Percentiles rank a stretch among this genome's conserved stretches.
These are phyloP conservation scores for Fusarium nematophilum DNA, from an alignment of 2,329 filamentous ascomycete genomes.

Conservation along the genomic window DNA sequence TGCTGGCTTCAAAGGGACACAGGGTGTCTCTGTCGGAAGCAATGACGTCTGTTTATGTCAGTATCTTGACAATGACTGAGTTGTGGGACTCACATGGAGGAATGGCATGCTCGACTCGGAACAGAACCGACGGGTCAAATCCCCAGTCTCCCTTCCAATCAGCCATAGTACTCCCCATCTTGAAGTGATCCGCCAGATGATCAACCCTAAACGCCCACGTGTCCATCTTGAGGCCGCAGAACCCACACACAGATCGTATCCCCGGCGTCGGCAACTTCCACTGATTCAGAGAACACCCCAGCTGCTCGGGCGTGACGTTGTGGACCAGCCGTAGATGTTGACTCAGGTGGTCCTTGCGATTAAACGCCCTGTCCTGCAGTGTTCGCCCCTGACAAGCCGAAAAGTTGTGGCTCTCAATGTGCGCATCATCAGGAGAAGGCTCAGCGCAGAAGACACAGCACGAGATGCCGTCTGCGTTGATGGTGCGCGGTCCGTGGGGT, in stretches of 20 bases:
- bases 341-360: constrained; percentile 54
- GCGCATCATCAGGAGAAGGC: constrained; percentile 42
- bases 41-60: no score
- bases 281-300: not conserved
- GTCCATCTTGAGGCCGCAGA: constrained; percentile 50
- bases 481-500: constrained; percentile 46
- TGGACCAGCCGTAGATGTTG: constrained; percentile 54
- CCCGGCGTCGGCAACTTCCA: constrained; percentile 10
- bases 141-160: constrained; percentile 56
- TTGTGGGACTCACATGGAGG: constrained; percentile 43
- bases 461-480: constrained; percentile 52
- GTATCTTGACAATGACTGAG: not conserved
- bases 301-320: constrained; percentile 17
- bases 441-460: constrained; percentile 53
- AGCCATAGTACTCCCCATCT: constrained; percentile 51
- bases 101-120: constrained; percentile 52
- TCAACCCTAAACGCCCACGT: constrained; percentile 50
- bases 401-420: constrained; percentile 49
- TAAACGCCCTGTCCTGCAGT: constrained; percentile 54
- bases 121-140: constrained; percentile 49
- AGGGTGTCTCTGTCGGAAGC: constrained; percentile 8
- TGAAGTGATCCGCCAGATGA: constrained; percentile 55
- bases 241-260: constrained; percentile 49
- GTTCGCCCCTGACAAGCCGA: constrained; percentile 60
- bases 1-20: constrained; percentile 24